Evolutionary conservation across 768 basidiomycete species (phyloP).

Genomic region (Termitomyces sp.): DNA sequence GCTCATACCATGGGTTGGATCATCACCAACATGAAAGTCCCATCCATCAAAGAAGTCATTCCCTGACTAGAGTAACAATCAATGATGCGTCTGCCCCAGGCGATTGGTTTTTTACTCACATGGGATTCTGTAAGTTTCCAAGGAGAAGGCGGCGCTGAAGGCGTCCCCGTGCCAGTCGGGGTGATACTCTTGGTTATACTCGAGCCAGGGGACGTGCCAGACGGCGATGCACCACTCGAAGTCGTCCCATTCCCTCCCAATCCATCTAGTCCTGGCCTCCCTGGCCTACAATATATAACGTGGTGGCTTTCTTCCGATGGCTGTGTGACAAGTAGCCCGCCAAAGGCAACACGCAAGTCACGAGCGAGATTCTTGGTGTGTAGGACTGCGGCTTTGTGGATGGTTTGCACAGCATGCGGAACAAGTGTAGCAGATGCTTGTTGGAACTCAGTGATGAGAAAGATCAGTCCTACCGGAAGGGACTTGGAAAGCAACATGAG

Average conservation of each 20-base stretch:
- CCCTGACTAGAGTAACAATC: constrained; percentile 41
- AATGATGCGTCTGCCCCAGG: constrained; percentile 5
- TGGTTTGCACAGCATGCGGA: constrained; percentile 37
- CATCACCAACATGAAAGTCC: constrained; percentile 61
- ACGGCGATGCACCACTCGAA: background rate
- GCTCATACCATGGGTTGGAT: constrained; percentile 69
- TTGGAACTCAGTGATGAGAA: constrained; percentile 27
- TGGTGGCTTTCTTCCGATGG: constrained; percentile 14
- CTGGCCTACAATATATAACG: constrained; percentile 41
- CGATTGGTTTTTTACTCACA: constrained; percentile 30
- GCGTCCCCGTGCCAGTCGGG: constrained; percentile 15
- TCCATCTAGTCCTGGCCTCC: constrained; percentile 22
- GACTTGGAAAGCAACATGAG: constrained; percentile 22
- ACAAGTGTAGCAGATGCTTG: constrained; percentile 27
- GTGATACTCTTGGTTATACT: constrained; percentile 15
- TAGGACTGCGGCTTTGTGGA: constrained; percentile 50
- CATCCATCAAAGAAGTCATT: constrained; percentile 78
- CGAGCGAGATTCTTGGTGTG: constrained; percentile 59
- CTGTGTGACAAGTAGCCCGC: constrained; percentile 44
- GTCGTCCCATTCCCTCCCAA: constrained; percentile 13
- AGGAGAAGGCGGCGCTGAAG: constrained; percentile 33
- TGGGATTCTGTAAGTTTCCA: constrained; percentile 60
- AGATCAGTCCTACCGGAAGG: constrained; percentile 30
- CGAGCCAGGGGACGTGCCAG: background rate
- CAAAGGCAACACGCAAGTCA: constrained; percentile 66